Percentiles rank a stretch among this genome's conserved stretches.
phyloP scores from a whole-genome alignment of 345 rosid genomes.

The Eucalyptus marginata region DNA sequence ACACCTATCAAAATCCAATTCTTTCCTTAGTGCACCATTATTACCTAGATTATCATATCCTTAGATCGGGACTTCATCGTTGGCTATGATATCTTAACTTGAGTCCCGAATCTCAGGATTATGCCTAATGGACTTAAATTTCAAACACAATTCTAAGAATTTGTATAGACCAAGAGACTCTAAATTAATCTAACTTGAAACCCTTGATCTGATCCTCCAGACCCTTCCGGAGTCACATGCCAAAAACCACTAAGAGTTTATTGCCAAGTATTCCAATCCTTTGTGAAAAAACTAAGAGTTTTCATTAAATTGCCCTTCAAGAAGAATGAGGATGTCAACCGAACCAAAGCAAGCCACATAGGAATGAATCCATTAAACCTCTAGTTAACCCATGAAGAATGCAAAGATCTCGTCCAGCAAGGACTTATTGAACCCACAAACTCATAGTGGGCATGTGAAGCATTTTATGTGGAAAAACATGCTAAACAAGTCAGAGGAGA shows the following conservation, averaged over 20 bases:
- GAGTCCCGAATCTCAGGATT: not conserved
- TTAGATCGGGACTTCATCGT: no score
- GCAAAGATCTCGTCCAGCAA: no score
- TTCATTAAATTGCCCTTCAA: not conserved
- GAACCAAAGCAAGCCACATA: not conserved
- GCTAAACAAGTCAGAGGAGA: not conserved
- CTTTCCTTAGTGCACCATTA: not conserved
- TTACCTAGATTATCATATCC: no score
- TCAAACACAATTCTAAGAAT: not conserved
- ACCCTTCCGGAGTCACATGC: not conserved
- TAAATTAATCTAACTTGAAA: no score
- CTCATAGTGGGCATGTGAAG: not conserved
- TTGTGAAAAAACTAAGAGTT: not conserved
- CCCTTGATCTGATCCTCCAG: no score
- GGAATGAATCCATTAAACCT: not conserved
- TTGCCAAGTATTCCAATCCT: not conserved
- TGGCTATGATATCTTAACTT: no score
- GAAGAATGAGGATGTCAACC: not conserved
- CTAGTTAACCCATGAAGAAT: not conserved
- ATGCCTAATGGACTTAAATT: not conserved
- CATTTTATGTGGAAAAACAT: not conserved
- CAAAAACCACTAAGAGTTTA: not conserved
- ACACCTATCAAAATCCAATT: not conserved
- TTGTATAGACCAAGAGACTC: not conserved
- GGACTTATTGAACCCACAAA: not conserved